Percentiles rank a stretch among this genome's conserved stretches.
Conservation (phyloP, 78 protist species). For the Paulinella micropora region DNA sequence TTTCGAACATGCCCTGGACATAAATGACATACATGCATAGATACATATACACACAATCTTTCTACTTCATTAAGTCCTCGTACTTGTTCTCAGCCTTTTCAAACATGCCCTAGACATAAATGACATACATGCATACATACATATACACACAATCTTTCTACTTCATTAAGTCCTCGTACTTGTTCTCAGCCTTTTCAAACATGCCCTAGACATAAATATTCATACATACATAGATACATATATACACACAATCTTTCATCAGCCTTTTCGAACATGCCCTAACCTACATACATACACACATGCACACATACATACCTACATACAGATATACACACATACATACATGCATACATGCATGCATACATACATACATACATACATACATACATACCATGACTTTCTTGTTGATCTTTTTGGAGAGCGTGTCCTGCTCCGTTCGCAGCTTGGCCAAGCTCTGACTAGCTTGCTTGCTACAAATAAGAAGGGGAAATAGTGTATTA, state of each 20-base stretch:
- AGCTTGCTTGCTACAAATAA: too few species aligned
- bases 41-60: conserved; percentile 1
- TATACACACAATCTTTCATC: conserved; percentile 51
- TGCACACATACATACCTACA: too few species aligned
- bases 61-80: conserved; percentile 64
- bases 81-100: conserved; percentile 67
- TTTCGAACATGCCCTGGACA: conserved; percentile 44
- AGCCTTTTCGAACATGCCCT: conserved; percentile 40
- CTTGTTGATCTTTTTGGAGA: conserved; percentile 55
- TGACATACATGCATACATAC: too few species aligned
- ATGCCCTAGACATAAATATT: too few species aligned
- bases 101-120: conserved; percentile 42
- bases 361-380: too few species aligned
- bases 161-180: conserved; percentile 64
- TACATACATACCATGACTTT: too few species aligned
- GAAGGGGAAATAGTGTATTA: too few species aligned
- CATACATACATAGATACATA: too few species aligned
- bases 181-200: conserved; percentile 58
- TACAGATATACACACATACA: too few species aligned
- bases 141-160: conserved; percentile 43
- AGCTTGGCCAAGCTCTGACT: neutral
- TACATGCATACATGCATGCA: too few species aligned
- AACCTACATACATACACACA: neutral
- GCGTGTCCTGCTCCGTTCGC: neutral
- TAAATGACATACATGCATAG: too few species aligned